A percentile compares a stretch with the other conserved stretches of the same genome.
These are phyloP conservation scores for Eutypella sp. DNA, from an alignment of 2,329 filamentous ascomycete genomes.

Conservation along the genomic window DNA sequence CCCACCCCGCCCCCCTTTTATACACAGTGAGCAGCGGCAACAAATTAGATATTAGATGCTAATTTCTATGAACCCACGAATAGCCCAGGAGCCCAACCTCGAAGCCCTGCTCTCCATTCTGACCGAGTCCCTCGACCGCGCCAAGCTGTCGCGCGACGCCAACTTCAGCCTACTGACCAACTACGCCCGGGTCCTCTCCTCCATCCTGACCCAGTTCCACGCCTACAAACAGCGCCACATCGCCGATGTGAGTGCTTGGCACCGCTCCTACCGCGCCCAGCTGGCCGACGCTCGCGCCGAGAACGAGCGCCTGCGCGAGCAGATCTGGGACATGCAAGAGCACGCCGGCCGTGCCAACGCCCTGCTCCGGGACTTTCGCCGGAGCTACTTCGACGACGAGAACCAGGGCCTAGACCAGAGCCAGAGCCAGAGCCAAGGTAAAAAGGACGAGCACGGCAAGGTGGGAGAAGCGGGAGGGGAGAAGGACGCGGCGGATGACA, in stretches of 20 bases:
- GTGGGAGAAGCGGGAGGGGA: slow-evolving; percentile 48
- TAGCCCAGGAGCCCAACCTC: slow-evolving; percentile 55
- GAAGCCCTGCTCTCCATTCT: slow-evolving; percentile 58
- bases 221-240: slow-evolving; percentile 61
- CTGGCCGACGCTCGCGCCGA: slow-evolving; percentile 61
- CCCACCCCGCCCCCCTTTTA: not conserved
- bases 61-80: slow-evolving; percentile 4
- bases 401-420: too few species aligned
- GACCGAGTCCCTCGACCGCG: slow-evolving; percentile 57
- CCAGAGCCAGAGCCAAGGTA: too few species aligned
- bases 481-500: not conserved
- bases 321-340: slow-evolving; percentile 63
- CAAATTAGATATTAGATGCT: too few species aligned
- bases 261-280: slow-evolving; percentile 60
- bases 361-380: slow-evolving; percentile 51
- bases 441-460: slow-evolving; percentile 40
- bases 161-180: slow-evolving; percentile 54
- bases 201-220: slow-evolving; percentile 60
- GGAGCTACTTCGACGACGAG: slow-evolving; percentile 31
- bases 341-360: slow-evolving; percentile 56
- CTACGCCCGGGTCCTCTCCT: slow-evolving; percentile 52
- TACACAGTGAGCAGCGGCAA: too few species aligned
- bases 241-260: slow-evolving; percentile 58
- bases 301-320: slow-evolving; percentile 57
- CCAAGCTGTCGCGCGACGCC: slow-evolving; percentile 55